Conservation (phyloP, 1,284 basidiomycete genomes). For the Xerocomus minutiporus region DNA sequence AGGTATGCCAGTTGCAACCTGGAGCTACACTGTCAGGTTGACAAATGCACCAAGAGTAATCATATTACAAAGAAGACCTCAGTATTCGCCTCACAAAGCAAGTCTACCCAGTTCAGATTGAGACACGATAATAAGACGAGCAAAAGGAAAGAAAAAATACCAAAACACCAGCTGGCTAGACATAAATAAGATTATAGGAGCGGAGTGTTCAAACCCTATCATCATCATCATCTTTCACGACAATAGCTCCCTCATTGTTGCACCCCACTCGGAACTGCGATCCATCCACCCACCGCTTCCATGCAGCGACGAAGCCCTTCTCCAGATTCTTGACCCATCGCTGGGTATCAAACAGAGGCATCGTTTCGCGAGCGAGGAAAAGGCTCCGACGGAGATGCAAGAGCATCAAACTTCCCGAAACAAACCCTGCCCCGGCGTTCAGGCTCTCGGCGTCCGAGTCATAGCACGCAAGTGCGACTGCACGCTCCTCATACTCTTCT, state of each 20-base stretch:
- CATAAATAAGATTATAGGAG: too few relatives aligned
- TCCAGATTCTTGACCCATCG: conserved; percentile 55
- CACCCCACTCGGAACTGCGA: conserved; percentile 35
- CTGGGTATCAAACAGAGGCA: conserved; percentile 53
- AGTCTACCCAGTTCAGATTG: too few relatives aligned
- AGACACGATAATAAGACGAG: too few relatives aligned
- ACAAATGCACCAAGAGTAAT: too few relatives aligned
- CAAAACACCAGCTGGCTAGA: too few relatives aligned
- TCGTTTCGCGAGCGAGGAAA: conserved; percentile 45
- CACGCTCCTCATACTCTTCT: conserved; percentile 52
- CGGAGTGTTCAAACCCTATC: neutral
- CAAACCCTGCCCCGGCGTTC: neutral
- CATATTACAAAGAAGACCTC: too few relatives aligned
- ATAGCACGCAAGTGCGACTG: conserved; percentile 44
- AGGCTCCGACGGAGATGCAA: conserved; percentile 43
- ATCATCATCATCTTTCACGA: conserved; percentile 38
- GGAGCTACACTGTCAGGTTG: too few relatives aligned
- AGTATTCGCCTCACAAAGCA: too few relatives aligned
- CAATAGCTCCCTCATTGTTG: conserved; percentile 38
- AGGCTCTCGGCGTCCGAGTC: conserved; percentile 10
- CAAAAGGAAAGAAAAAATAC: too few relatives aligned
- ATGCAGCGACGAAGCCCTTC: conserved; percentile 46
- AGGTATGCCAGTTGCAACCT: too few relatives aligned
- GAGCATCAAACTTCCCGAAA: conserved; percentile 35
- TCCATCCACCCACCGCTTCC: conserved; percentile 54